Percentiles rank a stretch among this genome's conserved stretches.
These are phyloP conservation scores for Eucalyptus caleyi DNA, from an alignment of 345 rosid genomes.

Conservation along the genomic window DNA sequence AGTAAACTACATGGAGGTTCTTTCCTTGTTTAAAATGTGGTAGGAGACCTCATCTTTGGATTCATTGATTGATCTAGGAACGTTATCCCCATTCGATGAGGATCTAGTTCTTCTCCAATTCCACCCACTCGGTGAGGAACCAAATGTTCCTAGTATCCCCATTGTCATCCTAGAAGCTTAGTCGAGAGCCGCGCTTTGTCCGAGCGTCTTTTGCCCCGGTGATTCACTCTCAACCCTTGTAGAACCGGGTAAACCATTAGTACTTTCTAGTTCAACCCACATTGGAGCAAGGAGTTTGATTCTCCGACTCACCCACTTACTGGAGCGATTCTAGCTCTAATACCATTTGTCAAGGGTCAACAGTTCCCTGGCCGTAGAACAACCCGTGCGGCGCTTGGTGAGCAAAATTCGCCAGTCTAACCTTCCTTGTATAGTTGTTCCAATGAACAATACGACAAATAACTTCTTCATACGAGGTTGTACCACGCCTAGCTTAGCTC, in stretches of 20 bases:
- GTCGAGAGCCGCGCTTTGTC: too few species aligned
- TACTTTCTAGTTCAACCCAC: too few species aligned
- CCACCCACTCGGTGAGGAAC: too few species aligned
- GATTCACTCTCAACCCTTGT: too few species aligned
- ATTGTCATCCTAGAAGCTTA: too few species aligned
- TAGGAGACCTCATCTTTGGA: fast-evolving
- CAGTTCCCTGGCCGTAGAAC: fast-evolving
- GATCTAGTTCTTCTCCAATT: too few species aligned
- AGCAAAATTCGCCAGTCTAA: fast-evolving
- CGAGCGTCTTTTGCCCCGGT: fast-evolving
- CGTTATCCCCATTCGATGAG: fast-evolving
- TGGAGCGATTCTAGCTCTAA: fast-evolving
- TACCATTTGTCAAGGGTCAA: fast-evolving
- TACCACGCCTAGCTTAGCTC: too few species aligned
- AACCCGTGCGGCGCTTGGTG: fast-evolving
- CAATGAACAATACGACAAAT: fast-evolving
- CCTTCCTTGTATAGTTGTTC: too few species aligned
- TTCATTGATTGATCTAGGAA: fast-evolving
- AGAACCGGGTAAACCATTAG: fast-evolving
- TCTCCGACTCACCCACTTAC: too few species aligned
- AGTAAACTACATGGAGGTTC: too few species aligned
- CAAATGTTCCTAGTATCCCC: too few species aligned
- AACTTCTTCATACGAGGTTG: too few species aligned
- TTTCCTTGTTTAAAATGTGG: fast-evolving
- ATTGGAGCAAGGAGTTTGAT: fast-evolving